Evolutionary conservation across 495 filamentous ascomycete species (phyloP), one percentile per base, ranked within the genome.

Genomic region (Aspergillus conjunctus): DNA sequence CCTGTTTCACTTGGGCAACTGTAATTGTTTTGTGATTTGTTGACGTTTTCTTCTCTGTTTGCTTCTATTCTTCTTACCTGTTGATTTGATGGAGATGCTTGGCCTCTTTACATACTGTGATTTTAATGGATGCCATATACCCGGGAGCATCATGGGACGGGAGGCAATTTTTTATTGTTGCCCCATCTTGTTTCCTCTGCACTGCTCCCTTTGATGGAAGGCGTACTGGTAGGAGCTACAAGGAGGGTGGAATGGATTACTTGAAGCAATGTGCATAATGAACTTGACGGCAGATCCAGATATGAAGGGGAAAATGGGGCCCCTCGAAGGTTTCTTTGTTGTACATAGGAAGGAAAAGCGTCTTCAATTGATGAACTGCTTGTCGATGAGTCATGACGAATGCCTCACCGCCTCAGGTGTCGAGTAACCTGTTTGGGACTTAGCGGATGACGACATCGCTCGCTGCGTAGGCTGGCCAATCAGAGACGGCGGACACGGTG

Each of bases 371-470:
- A 11, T n/a, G 21, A 33, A 7, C 39, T 52, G 12, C 17, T 34
- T 32, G 22, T 26, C 5, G 26, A 26, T 26, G 26, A 2, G 26
- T 26, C 26, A 26, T 57, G n/a, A 26, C 34, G 8, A 8, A 30
- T 59, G 44, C 44, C 44, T 56, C 26, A 54, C 37, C 37, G 30
- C 14, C 44, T 12, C 10, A 33, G 31, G 48, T 43, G 48, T 52
- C 48, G 48, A 39, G 17, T 31, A 52, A 32, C 18, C 59, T 34
- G 3, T 15, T 59, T 44, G n/a, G n/a, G 59, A 53, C 18, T 30
- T 64, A 62, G 66, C 32, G 21, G 53, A 64, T 64, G 66, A 66
- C 64, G 62, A 68, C 62, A 62, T 65, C 58, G 32, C 59, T 49
- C 41, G 26, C 45, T 50, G 41, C 18, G 14, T 20, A 44, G 59